Base-by-base conservation (phyloP, 768 basidiomycete genomes). In the Tulasnella sp. region DNA sequence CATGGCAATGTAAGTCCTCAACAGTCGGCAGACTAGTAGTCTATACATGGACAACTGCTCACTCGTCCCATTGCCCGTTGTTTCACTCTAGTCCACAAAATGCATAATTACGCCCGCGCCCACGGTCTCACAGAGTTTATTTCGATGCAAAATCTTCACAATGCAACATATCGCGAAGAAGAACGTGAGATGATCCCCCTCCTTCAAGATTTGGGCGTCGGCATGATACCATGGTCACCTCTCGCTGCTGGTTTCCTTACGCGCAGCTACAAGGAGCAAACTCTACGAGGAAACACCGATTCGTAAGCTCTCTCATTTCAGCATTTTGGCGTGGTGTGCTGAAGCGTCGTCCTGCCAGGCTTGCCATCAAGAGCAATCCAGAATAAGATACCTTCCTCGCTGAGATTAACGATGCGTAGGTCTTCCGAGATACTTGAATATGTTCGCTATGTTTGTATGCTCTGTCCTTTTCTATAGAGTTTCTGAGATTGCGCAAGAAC, bases 171-270 rank as follows among this genome's bases (percentile, higher is more conserved):
- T 23, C 77, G 77, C 37, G 77, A 77, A 32, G 77, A 77, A 51
- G 67, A 77, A 20, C 35, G 77, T 23, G 77, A 77, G 67, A 77
- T 77, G 77, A 15, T 71, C n/a, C 77, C 77, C 5, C 40, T 77
- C 10, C 46, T 70, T 18, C 42, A 77, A 57, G 69, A 70, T 32
- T 26, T 79, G 61, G 82, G 83, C 61, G 80, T 80, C 51, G 83
- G 81, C 23, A 18, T 79, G 77, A 82, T 83, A 67, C 82, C 82
- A 3, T 83, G 83, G 83, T 80, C 78, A 3, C 81, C 83, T 4
- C 79, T 83, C 44, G 81, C 79, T 0, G 77, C 78, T 3, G 82
- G 82, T 9, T 80, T 77, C 79, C 73, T 80, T 23, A 78, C 78
- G 10, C 39, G 80, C 29, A 77, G 73, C 9, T 32, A 74, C 40